These are phyloP conservation scores for Trichophyton benhamiae DNA, from an alignment of 2,329 filamentous ascomycete species.

Conservation along the genomic window DNA sequence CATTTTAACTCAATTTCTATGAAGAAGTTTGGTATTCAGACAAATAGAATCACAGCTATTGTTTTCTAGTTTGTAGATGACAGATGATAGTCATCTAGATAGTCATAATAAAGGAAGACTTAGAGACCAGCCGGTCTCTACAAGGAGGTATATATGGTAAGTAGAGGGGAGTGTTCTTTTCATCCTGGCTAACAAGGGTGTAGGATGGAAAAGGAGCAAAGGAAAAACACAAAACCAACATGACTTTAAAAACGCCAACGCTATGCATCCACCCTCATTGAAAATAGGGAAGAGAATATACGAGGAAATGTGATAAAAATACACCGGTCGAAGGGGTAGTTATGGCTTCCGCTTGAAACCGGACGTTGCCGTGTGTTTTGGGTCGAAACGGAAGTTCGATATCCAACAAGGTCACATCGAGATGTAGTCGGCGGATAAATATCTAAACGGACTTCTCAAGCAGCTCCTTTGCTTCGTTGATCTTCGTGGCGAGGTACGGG, in stretches of 20 bases:
- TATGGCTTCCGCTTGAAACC: background rate
- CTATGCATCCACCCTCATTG: constrained; percentile 2
- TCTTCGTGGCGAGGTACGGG: constrained; percentile 90
- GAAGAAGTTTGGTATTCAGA: background rate
- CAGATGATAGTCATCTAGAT: background rate
- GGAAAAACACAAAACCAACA: background rate
- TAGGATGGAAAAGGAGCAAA: background rate
- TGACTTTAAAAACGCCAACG: constrained; percentile 2
- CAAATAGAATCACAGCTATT: background rate
- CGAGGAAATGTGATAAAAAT: background rate
- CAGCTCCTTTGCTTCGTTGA: constrained; percentile 97
- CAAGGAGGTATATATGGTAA: background rate
- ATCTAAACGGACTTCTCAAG: constrained; percentile 54
- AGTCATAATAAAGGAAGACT: background rate
- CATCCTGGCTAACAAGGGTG: background rate
- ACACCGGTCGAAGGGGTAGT: background rate
- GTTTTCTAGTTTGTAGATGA: background rate
- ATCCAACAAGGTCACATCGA: background rate
- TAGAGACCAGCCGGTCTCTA: background rate
- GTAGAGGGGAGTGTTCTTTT: constrained; percentile 1
- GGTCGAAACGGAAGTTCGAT: background rate
- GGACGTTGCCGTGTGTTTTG: background rate
- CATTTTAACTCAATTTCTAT: background rate
- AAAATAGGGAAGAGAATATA: background rate
- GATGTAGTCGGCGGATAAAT: too few species aligned